Evolutionary conservation across 805 yeast species (phyloP).

Genomic region (Yamadazyma takamatsuzukensis): DNA sequence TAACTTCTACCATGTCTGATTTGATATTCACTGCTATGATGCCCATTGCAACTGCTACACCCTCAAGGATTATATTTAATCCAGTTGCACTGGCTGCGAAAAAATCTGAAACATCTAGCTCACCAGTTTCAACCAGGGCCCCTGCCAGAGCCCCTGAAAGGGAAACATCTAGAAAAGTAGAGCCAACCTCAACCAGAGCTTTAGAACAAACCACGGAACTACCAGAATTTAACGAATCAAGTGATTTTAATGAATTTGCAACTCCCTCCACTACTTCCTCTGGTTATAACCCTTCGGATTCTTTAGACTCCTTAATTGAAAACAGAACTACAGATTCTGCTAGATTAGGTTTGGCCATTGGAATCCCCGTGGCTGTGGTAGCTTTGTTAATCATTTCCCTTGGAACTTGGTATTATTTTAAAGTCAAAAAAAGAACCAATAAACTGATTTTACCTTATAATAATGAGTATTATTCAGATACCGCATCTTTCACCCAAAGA

Average conservation of each 20-base stretch:
- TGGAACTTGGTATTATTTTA: slow-evolving; percentile 19
- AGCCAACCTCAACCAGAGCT: no score
- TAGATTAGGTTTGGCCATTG: slow-evolving; percentile 29
- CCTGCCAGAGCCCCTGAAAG: no score
- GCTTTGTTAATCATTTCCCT: slow-evolving; percentile 17
- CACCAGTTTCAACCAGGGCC: no score
- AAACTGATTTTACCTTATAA: slow-evolving; percentile 10
- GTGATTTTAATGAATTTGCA: neutral
- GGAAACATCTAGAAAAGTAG: no score
- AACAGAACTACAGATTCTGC: slow-evolving; percentile 2
- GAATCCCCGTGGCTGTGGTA: slow-evolving; percentile 28
- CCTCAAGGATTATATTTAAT: slow-evolving; percentile 4
- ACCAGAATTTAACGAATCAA: neutral
- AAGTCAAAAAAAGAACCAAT: slow-evolving; percentile 12
- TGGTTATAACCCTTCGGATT: neutral
- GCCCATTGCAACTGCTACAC: slow-evolving; percentile 2
- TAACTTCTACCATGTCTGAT: slow-evolving; percentile 6
- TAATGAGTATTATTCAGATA: slow-evolving; percentile 9
- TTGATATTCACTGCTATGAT: slow-evolving; percentile 3
- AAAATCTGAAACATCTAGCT: no score
- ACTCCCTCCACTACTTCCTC: neutral
- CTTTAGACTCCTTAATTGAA: neutral
- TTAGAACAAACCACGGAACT: neutral
- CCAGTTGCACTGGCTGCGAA: no score
- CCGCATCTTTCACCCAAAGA: no score